phyloP scores from a whole-genome alignment of 495 filamentous ascomycete genomes.

The Niebla homalea region DNA sequence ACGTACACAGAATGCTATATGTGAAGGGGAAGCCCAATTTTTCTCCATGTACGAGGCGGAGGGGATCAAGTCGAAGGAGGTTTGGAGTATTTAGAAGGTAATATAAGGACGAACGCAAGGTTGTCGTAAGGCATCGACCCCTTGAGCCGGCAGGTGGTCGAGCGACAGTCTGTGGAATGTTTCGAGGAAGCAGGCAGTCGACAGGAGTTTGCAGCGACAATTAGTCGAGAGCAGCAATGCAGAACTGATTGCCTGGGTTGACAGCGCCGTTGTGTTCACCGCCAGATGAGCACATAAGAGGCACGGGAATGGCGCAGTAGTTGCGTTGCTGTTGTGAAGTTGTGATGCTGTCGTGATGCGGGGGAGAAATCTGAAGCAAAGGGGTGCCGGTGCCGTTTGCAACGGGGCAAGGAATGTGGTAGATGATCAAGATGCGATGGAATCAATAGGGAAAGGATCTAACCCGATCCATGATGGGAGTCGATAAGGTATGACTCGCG shows the following conservation, averaged over 20 bases:
- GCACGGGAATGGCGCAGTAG: constrained; percentile 17
- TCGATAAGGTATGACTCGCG: constrained; percentile 4
- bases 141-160: constrained; percentile 4
- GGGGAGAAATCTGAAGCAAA: constrained; percentile 10
- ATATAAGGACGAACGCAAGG: constrained; percentile 19
- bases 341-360: constrained; percentile 10
- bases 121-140: constrained; percentile 10
- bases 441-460: constrained; percentile 18
- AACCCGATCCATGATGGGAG: neutral
- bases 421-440: constrained; percentile 15
- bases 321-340: neutral
- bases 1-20: constrained; percentile 12
- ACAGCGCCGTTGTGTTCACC: constrained; percentile 10
- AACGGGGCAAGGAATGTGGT: constrained; percentile 15
- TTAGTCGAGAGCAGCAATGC: constrained; percentile 11
- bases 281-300: constrained; percentile 14
- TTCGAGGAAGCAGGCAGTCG: constrained; percentile 20
- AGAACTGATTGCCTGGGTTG: constrained; percentile 12
- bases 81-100: constrained; percentile 21
- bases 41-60: constrained; percentile 8
- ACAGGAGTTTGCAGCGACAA: neutral
- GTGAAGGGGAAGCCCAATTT: neutral
- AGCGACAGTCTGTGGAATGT: constrained; percentile 4
- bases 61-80: constrained; percentile 3
- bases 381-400: constrained; percentile 13